Percentiles rank a stretch among this genome's conserved stretches.
These are phyloP conservation scores for Aspergillus sp. DNA, from an alignment of 2,329 filamentous ascomycete genomes.

Conservation along the genomic window DNA sequence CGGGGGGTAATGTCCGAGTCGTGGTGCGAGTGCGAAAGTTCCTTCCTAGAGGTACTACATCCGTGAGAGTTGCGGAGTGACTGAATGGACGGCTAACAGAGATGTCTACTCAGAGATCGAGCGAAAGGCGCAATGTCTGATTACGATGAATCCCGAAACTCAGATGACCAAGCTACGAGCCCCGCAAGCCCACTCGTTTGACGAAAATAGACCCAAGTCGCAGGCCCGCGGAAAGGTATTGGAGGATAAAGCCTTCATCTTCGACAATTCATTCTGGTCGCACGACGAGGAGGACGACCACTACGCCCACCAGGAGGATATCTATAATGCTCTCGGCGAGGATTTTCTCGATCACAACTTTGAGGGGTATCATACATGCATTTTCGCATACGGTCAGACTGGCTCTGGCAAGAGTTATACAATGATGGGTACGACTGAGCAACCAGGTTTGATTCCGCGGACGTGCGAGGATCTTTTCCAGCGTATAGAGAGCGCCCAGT, in stretches of 20 bases:
- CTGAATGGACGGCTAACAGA: not conserved
- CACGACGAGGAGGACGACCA: conserved; percentile 78
- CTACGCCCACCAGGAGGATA: conserved; percentile 89
- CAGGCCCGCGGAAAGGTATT: conserved; percentile 71
- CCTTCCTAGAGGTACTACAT: conserved; percentile 69
- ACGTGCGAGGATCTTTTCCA: conserved; percentile 97
- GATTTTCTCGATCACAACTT: conserved; percentile 99
- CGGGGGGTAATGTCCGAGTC: conserved; percentile 77
- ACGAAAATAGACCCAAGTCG: conserved; percentile 59
- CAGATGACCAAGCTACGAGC: conserved; percentile 82
- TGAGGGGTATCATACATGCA: conserved; percentile 98
- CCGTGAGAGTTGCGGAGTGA: not conserved
- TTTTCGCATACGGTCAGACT: conserved; percentile 97
- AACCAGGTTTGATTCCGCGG: conserved; percentile 88
- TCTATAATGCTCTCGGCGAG: conserved; percentile 92
- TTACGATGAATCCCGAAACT: conserved; percentile 86
- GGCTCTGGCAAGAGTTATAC: conserved; percentile 98
- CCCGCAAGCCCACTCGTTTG: conserved; percentile 60
- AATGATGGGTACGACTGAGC: conserved; percentile 87
- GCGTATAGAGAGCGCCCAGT: conserved; percentile 82
- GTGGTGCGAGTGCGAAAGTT: conserved; percentile 82
- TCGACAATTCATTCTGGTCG: conserved; percentile 99
- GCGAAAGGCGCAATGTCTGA: conserved; percentile 79
- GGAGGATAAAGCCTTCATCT: conserved; percentile 91
- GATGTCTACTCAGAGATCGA: conserved; percentile 68